These are phyloP conservation scores for Allantophomopsis cytisporea DNA, from an alignment of 2,329 filamentous ascomycete species.

Conservation along the genomic window DNA sequence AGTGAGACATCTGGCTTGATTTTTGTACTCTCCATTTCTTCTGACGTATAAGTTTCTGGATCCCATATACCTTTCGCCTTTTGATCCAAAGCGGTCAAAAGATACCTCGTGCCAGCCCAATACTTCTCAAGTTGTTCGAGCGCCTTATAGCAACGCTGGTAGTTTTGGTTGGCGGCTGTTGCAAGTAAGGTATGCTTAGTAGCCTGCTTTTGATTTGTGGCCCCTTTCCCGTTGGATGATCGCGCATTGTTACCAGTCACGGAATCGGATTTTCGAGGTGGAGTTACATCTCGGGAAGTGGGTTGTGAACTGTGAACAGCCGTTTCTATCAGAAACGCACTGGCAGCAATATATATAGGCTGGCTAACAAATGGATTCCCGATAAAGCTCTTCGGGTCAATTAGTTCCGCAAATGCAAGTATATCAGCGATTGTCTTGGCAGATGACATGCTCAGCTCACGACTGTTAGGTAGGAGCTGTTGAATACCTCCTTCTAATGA, in stretches of 20 bases:
- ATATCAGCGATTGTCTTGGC: conserved; percentile 90
- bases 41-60: conserved; percentile 49
- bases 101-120: conserved; percentile 77
- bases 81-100: conserved; percentile 70
- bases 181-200: conserved; percentile 64
- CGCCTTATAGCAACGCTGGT: conserved; percentile 72
- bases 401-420: conserved; percentile 70
- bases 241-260: conserved; percentile 15
- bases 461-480: conserved; percentile 66
- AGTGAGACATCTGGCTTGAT: conserved; percentile 24
- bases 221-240: conserved; percentile 2
- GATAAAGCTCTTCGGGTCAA: conserved; percentile 74
- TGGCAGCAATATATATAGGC: conserved; percentile 83
- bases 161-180: conserved; percentile 72
- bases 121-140: conserved; percentile 66
- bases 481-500: conserved; percentile 59
- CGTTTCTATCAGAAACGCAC: conserved; percentile 77
- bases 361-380: conserved; percentile 84
- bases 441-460: conserved; percentile 38
- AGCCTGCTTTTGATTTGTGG: conserved; percentile 20
- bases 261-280: conserved; percentile 7
- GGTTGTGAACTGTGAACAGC: conserved; percentile 53
- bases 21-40: conserved; percentile 67
- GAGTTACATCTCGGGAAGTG: conserved; percentile 37
- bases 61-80: conserved; percentile 77